Evolutionary conservation across 2,329 filamentous ascomycete species (phyloP).

Genomic region (Cladosporium halotolerans): DNA sequence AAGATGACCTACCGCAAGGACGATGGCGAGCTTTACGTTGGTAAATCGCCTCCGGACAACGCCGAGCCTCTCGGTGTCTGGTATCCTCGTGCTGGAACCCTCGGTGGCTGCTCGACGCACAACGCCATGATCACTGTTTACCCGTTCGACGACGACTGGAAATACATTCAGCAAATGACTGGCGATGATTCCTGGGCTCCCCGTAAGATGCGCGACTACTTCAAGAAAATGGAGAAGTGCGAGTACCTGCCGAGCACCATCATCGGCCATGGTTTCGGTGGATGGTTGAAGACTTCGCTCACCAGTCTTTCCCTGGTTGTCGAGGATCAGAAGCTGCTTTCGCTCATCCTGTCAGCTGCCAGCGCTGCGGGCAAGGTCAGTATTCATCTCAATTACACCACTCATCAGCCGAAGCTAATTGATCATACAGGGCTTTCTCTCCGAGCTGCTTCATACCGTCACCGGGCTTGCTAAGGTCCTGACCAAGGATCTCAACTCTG

Average conservation of each 20-base stretch:
- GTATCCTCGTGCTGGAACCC: conserved; percentile 52
- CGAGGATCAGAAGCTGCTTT: conserved; percentile 21
- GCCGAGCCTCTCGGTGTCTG: conserved; percentile 48
- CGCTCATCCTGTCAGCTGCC: conserved; percentile 45
- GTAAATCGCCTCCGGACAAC: conserved; percentile 47
- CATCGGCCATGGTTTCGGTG: conserved; percentile 49
- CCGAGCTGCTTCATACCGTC: conserved; percentile 33
- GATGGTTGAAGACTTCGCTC: conserved; percentile 27
- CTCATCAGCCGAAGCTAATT: neutral
- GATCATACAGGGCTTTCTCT: conserved; percentile 22
- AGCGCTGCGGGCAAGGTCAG: conserved; percentile 36
- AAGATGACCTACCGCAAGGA: conserved; percentile 54
- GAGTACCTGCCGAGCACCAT: conserved; percentile 17
- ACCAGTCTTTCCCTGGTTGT: conserved; percentile 37
- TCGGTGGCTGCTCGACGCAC: conserved; percentile 56
- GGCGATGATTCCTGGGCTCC: conserved; percentile 55
- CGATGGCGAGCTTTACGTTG: conserved; percentile 47
- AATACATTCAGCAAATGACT: conserved; percentile 51
- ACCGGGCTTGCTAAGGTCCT: conserved; percentile 42
- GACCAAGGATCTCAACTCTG: conserved; percentile 38
- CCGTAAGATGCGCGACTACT: conserved; percentile 53
- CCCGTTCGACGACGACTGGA: conserved; percentile 54
- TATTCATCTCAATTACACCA: neutral
- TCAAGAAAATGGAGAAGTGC: conserved; percentile 43
- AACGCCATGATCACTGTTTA: conserved; percentile 56